A percentile compares a stretch with the other conserved stretches of the same genome.
Evolutionary conservation across 371 early-diverging fungal genomes (phyloP).

Genomic region (Lichtheimia ramosa): DNA sequence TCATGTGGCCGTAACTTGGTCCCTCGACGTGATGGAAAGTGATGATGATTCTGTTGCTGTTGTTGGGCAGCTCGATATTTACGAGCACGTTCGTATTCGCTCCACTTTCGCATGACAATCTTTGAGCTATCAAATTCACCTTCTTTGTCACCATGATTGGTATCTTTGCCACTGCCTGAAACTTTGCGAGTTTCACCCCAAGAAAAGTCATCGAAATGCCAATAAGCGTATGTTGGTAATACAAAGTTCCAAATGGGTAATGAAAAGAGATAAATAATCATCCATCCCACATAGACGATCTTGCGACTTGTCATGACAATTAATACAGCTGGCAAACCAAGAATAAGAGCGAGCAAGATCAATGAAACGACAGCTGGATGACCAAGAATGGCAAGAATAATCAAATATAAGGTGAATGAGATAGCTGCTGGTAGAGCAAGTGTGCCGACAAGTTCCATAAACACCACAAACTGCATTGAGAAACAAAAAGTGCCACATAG

Average conservation of each 20-base stretch:
- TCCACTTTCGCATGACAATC: slow-evolving; percentile 67
- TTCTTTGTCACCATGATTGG: slow-evolving; percentile 68
- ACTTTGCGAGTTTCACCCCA: slow-evolving; percentile 97
- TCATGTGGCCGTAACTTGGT: background rate
- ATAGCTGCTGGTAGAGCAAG: slow-evolving; percentile 84
- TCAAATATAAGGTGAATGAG: slow-evolving; percentile 61
- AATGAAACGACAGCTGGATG: slow-evolving; percentile 71
- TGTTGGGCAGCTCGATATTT: slow-evolving; percentile 14
- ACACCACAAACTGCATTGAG: slow-evolving; percentile 88
- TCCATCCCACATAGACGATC: slow-evolving; percentile 92
- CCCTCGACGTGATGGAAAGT: background rate
- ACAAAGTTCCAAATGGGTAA: slow-evolving; percentile 96
- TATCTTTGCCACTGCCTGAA: slow-evolving; percentile 81
- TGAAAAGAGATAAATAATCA: slow-evolving; percentile 88
- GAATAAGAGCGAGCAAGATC: slow-evolving; percentile 64
- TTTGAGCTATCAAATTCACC: slow-evolving; percentile 73
- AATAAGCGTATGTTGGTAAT: slow-evolving; percentile 95
- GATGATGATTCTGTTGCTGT: background rate
- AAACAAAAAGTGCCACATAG: slow-evolving; percentile 89
- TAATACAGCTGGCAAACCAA: slow-evolving; percentile 84
- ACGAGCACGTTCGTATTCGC: slow-evolving; percentile 67
- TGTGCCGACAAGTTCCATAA: slow-evolving; percentile 85
- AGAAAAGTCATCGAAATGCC: slow-evolving; percentile 99
- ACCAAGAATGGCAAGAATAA: slow-evolving; percentile 50
- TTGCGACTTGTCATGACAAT: slow-evolving; percentile 90